These are phyloP conservation scores for Xylaria polymorpha DNA, from an alignment of 2,329 filamentous ascomycete species.

Conservation along the genomic window DNA sequence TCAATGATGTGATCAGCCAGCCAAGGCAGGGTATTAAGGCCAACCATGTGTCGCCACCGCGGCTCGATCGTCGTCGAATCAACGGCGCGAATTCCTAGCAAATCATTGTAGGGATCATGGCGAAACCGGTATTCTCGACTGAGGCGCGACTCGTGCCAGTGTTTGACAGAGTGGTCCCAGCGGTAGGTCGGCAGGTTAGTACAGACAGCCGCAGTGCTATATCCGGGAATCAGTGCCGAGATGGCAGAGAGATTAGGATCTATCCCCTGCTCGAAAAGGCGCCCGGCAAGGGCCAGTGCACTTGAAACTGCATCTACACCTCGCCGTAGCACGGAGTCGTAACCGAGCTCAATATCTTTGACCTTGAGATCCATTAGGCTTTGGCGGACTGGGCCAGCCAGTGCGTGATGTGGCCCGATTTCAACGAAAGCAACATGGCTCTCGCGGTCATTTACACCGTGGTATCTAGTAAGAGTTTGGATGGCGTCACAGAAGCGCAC, in stretches of 20 bases:
- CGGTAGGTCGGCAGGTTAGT: constrained; percentile 30
- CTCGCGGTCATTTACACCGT: no score
- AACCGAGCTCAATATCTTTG: constrained; percentile 11
- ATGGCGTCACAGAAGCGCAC: constrained; percentile 25
- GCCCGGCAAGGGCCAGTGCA: constrained; percentile 12
- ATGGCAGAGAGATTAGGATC: constrained; percentile 10
- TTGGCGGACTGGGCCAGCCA: constrained; percentile 12
- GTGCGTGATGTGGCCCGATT: constrained; percentile 25
- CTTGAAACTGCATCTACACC: constrained; percentile 19
- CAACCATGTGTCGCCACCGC: constrained; percentile 30
- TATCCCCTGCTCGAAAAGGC: constrained; percentile 25
- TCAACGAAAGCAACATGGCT: constrained; percentile 16
- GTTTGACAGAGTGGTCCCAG: constrained; percentile 39
- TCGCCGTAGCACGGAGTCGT: constrained; percentile 24
- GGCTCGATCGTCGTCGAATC: constrained; percentile 23
- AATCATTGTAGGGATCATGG: constrained; percentile 34
- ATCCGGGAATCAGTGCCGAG: not conserved
- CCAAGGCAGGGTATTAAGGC: constrained; percentile 29
- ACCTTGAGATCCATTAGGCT: not conserved
- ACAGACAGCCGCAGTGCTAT: constrained; percentile 10
- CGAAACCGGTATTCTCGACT: constrained; percentile 26
- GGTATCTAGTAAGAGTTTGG: not conserved
- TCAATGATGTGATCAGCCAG: constrained; percentile 34
- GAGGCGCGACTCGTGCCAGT: constrained; percentile 35
- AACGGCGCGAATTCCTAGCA: constrained; percentile 27